Percentiles rank a stretch among this genome's conserved stretches.
phyloP scores from a whole-genome alignment of 2,329 filamentous ascomycete species.

The Amphichorda felina region DNA sequence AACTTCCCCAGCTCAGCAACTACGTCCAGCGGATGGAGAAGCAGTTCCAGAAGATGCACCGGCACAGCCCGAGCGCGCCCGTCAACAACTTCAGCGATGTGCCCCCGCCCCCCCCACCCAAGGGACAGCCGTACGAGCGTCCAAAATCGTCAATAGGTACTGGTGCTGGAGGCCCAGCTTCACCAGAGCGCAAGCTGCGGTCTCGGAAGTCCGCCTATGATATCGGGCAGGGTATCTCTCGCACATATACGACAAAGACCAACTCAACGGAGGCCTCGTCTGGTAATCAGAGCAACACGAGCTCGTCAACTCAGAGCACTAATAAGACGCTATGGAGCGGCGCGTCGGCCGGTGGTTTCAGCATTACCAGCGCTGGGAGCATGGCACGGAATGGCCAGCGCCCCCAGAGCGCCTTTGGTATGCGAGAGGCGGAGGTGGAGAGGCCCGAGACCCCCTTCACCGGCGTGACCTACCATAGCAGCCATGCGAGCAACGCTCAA shows the following conservation, averaged over 20 bases:
- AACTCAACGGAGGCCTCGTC: conserved; percentile 69
- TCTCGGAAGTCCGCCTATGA: conserved; percentile 71
- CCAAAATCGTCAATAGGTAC: conserved; percentile 48
- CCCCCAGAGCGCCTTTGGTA: conserved; percentile 54
- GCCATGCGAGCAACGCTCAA: conserved; percentile 50
- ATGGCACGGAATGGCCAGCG: conserved; percentile 64
- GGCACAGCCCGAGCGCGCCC: conserved; percentile 34
- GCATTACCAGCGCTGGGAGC: conserved; percentile 90
- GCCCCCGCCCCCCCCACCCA: conserved; percentile 53
- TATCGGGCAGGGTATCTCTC: conserved; percentile 55
- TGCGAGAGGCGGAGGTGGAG: conserved; percentile 41
- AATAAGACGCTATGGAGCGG: conserved; percentile 89
- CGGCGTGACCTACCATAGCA: conserved; percentile 83
- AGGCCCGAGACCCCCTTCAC: conserved; percentile 56
- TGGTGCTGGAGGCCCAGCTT: conserved; percentile 8
- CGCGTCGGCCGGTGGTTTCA: conserved; percentile 78
- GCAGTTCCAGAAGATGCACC: conserved; percentile 61
- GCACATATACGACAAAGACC: conserved; percentile 83
- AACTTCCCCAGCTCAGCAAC: conserved; percentile 63
- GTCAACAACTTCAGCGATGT: conserved; percentile 22
- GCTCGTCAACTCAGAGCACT: conserved; percentile 65
- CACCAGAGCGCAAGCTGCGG: conserved; percentile 33
- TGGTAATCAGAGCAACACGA: conserved; percentile 59
- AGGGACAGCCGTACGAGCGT: conserved; percentile 36
- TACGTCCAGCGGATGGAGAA: conserved; percentile 92